Base-by-base conservation (phyloP, 164 flowering plant genomes). In the Buxus sempervirens region DNA sequence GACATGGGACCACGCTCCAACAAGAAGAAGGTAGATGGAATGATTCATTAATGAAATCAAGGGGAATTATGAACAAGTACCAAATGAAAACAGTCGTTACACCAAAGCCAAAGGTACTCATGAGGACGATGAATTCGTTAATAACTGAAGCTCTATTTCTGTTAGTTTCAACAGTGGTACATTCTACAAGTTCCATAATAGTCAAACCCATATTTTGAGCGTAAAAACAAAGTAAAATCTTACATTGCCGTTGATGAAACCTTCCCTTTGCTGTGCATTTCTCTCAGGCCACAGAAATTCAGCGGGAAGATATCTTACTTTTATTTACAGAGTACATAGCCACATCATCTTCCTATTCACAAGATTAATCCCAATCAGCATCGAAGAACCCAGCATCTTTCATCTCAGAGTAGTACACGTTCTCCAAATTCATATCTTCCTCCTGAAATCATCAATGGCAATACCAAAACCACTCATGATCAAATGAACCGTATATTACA, bases 371-470 rank as follows among this genome's bases (percentile, higher is more conserved):
- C 91, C 92, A 90, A 58, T 88, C 96, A 9, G 90, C 82, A 58
- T 92, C 96, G 26, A 90, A 88, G 71, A 90, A 92, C 1, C 97
- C 97, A 8, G 97, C 97, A 77, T 92, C 96, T 70, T 78, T 88
- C 97, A 92, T 92, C 73, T 92, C 97, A 1, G 94, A 86, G 81
- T 90, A 90, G 64, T 92, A 90, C 54, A 81, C 93, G 74, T 82
- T 90, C 32, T 92, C 94, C 80, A 92, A 72, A 69, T 75, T 88
- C 70, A 89, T 73, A 62, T 87, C 91, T 73, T 92, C 94, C 78
- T 90, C 94, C 97, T 92, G 83, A 25, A 68, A 51, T 25, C 9
- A 60, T 15, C 58, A 63, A 14, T 16, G 49, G 12, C 10, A 66
- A 25, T 21, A 38, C 18, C 58, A 2, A 26, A 22, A 45, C 14